Evolutionary conservation across 495 filamentous ascomycete species (phyloP), one percentile per base, ranked within the genome.

Genomic region (Chaetomium fimeti): DNA sequence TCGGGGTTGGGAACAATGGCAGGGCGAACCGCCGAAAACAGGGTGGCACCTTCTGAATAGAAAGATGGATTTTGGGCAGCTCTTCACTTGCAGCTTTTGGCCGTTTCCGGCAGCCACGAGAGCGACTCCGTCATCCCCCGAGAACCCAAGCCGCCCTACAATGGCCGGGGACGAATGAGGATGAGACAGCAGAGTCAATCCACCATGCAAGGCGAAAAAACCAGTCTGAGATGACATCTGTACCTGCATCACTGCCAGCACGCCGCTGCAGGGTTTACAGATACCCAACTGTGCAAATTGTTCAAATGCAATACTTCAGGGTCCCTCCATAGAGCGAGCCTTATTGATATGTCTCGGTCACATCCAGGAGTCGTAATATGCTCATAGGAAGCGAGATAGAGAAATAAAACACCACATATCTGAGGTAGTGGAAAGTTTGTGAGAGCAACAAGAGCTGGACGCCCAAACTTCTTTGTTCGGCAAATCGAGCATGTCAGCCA

Each of bases 101-200:
- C 52, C 40, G 28, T 57, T 63, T 63, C 42, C 61, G 61, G 61
- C 27, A 8, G 42, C 61, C 42, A 63, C 52, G 52, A 62, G 52
- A 36, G 52, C 51, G 42, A 5, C 15, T 13, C 47, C 9, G 18
- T 24, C 58, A 60, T 32, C 9, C 27, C 32, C 20, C 9, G 11
- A 9, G 11, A 47, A 20, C 54, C 11, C 11, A 9, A 24, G 20
- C n/a, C 43, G 53, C 29, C 53, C 22, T 56, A 0, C 12, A 43
- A 58, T 20, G 24, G 16, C 12, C 15, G 9, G 7, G 15, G 22
- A 18, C 55, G 55, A 48, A 59, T 47, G 38, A 40, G 18, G 5
- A 32, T 22, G 53, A 56, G 38, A 22, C 52, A 54, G 51, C 51
- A 55, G 11, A 54, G 28, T 20, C 28, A 55, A 20, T 29, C 18